Percentiles rank a stretch among this genome's conserved stretches.
Conservation (phyloP, 2,329 filamentous ascomycete species). For the Macrophomina tecta region DNA sequence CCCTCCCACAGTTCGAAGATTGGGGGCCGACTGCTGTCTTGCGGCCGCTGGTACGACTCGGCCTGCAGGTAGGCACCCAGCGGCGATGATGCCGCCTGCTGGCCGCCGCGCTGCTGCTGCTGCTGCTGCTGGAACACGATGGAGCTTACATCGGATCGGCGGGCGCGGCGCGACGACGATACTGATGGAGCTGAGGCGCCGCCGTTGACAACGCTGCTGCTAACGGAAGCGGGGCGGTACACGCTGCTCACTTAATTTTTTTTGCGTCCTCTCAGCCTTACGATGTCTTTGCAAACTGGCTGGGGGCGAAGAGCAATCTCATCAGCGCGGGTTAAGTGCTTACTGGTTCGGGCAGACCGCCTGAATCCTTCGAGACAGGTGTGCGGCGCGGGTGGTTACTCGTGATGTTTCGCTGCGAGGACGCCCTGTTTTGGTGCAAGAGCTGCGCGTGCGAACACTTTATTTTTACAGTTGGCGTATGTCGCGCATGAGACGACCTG, state of each 20-base stretch:
- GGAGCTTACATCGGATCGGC: background rate
- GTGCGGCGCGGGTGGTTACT: constrained; percentile 15
- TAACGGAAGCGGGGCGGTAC: constrained; percentile 9
- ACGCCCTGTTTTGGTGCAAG: background rate
- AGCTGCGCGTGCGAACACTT: background rate
- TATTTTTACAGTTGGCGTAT: background rate
- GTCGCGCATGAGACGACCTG: background rate
- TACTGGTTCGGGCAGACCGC: constrained; percentile 26
- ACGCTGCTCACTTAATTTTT: background rate
- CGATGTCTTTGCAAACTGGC: background rate
- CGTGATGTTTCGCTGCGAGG: constrained; percentile 6
- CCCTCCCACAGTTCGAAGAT: constrained; percentile 2
- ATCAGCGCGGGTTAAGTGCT: constrained; percentile 15
- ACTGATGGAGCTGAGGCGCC: constrained; percentile 21
- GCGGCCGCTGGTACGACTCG: background rate
- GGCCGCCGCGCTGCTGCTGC: background rate
- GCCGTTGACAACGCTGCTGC: background rate
- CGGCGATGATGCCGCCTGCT: background rate
- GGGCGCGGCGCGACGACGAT: background rate
- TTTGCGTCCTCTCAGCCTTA: constrained; percentile 22
- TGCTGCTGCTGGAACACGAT: background rate
- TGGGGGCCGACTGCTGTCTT: constrained; percentile 8
- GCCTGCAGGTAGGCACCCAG: constrained; percentile 21
- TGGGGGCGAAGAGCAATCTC: background rate
- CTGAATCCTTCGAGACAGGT: constrained; percentile 22